These are phyloP conservation scores for Panaeolus papilionaceus DNA, from an alignment of 768 basidiomycete species.

Conservation along the genomic window DNA sequence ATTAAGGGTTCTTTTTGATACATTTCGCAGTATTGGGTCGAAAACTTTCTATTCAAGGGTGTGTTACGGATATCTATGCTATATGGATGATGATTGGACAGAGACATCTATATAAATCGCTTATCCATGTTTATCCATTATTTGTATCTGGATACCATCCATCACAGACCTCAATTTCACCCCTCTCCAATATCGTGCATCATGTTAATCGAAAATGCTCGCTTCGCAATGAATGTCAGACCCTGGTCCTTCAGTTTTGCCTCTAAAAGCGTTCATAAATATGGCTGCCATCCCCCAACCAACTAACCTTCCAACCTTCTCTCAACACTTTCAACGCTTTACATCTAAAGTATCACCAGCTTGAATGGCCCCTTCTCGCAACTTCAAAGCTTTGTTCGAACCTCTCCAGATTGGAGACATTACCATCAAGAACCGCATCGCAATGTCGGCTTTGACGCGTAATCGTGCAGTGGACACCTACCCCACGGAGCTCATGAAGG, in stretches of 20 bases:
- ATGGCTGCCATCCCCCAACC: neutral
- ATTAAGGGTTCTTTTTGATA: too few species aligned
- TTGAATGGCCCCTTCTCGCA: neutral
- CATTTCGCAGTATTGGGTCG: too few species aligned
- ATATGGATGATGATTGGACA: too few species aligned
- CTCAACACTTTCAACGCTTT: neutral
- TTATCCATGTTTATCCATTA: too few species aligned
- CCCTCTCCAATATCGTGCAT: too few species aligned
- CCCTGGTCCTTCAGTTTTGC: neutral
- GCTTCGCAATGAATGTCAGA: too few species aligned
- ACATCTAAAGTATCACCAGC: neutral
- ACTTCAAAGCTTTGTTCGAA: constrained; percentile 29
- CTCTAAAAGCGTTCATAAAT: neutral
- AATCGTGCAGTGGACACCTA: constrained; percentile 43
- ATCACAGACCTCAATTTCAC: too few species aligned
- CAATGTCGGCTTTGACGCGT: constrained; percentile 48
- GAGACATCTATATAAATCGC: too few species aligned
- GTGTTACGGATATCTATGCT: too few species aligned
- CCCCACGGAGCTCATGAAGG: constrained; percentile 43
- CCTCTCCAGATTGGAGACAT: constrained; percentile 43
- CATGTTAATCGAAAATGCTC: too few species aligned
- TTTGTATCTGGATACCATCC: too few species aligned
- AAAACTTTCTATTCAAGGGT: too few species aligned
- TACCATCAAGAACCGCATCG: constrained; percentile 43
- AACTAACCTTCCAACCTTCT: neutral